Evolutionary conservation across 2,329 filamentous ascomycete genomes (phyloP), one percentile per base, ranked within the genome.

Genomic region (Elsinoe fawcettii): DNA sequence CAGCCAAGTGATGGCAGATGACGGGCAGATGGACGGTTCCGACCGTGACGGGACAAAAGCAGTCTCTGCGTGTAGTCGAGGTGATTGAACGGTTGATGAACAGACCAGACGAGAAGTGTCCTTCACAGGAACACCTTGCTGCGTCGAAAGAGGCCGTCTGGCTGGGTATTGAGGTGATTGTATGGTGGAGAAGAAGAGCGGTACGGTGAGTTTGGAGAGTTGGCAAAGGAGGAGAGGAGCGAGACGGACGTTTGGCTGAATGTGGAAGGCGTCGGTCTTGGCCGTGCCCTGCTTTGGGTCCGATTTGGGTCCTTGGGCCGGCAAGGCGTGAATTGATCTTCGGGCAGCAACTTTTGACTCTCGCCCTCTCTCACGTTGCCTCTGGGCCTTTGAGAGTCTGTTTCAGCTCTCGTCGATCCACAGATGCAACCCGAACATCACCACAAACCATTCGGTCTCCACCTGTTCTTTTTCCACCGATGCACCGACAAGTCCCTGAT

Each of bases 1-100:
- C 49, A 53, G 49, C 49, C 49, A 53, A 53, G 34, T 39, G 49
- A 53, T 39, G 49, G 49, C 49, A 39, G 49, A 30, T 39, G 49
- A 53, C 30, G 49, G 30, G 16, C 30, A 46, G 30, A 37, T 25
- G 49, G 49, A 36, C 49, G 34, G 20, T 37, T 53, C 49, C 49
- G 49, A 53, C 32, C 49, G 49, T 53, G 49, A n/a, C 3, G 11
- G n/a, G 30, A 25, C 32, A 18, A 51, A 32, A 25, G 25, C 46
- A 32, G 49, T 34, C 49, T 39, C 32, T 53, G 30, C 14, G 11
- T 23, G 20, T 16, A 36, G 34, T 11, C 32, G 18, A 36, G 32
- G 30, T 39, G 7, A n/a, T 30, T 36, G 30, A 53, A 37, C 4
- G 41, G 49, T 32, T 22, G 32, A 18, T 53, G 20, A 25, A 23